Conservation (phyloP, 2,329 filamentous ascomycete genomes). For the Cladorrhinum sp. region DNA sequence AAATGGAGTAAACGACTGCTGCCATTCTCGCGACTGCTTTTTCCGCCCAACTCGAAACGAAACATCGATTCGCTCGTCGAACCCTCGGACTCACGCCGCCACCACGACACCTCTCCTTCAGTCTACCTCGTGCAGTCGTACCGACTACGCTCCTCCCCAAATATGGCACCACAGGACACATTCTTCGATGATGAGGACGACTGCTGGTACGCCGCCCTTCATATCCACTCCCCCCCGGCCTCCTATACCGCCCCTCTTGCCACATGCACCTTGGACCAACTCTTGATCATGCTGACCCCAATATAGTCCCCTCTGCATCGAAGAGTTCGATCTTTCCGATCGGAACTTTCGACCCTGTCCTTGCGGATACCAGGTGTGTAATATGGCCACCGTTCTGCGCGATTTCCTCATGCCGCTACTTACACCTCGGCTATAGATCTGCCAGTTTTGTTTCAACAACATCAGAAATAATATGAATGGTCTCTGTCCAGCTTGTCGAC, state of each 20-base stretch:
- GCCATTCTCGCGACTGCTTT: background rate
- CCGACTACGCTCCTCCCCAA: constrained; percentile 21
- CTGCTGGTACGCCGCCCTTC: constrained; percentile 53
- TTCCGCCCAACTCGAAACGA: constrained; percentile 12
- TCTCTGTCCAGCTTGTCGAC: constrained; percentile 92
- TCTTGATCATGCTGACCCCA: constrained; percentile 18
- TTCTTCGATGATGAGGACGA: constrained; percentile 72
- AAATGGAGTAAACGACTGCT: background rate
- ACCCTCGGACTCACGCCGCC: background rate
- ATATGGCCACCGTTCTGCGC: background rate
- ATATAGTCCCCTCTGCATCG: constrained; percentile 87
- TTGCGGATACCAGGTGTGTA: constrained; percentile 89
- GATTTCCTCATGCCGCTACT: constrained; percentile 3
- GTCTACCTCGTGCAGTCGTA: background rate
- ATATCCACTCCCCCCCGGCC: constrained; percentile 10
- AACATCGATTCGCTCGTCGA: background rate
- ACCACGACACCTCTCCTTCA: background rate
- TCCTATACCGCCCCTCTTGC: constrained; percentile 13
- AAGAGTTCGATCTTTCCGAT: constrained; percentile 97
- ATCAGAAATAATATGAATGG: constrained; percentile 98
- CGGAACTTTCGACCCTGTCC: constrained; percentile 96
- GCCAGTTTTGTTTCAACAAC: constrained; percentile 99
- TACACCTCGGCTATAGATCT: constrained; percentile 62
- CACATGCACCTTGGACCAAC: background rate
- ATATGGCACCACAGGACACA: constrained; percentile 66